phyloP scores from a whole-genome alignment of 345 rosid genomes.

The Pistacia vera region DNA sequence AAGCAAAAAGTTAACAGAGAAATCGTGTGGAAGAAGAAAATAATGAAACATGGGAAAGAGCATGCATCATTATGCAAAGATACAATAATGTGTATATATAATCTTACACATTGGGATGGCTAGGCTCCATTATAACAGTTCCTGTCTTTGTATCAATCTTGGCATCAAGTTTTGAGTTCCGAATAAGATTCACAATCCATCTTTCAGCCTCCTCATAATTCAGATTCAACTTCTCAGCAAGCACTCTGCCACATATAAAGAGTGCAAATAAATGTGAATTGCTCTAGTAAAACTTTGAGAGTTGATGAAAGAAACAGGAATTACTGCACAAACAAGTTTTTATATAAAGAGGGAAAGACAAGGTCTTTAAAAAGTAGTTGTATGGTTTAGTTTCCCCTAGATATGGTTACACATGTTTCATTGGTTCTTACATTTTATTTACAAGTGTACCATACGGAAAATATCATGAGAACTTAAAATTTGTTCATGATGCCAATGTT shows the following conservation, averaged over 20 bases:
- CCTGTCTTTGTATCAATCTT: slow-evolving; percentile 88
- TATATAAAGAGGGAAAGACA: background rate
- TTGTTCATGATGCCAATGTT: background rate
- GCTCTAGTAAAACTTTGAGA: background rate
- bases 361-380: background rate
- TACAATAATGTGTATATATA: background rate
- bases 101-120: slow-evolving; percentile 82
- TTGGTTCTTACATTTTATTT: background rate
- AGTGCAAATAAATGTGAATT: slow-evolving; percentile 7
- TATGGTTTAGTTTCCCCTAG: background rate
- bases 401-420: background rate
- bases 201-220: slow-evolving; percentile 94
- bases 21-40: background rate
- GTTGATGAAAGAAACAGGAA: background rate
- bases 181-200: slow-evolving; percentile 97
- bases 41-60: background rate
- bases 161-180: slow-evolving; percentile 93
- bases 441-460: background rate
- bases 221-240: slow-evolving; percentile 90
- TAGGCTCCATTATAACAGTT: slow-evolving; percentile 86
- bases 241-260: slow-evolving; percentile 51
- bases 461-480: background rate
- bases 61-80: background rate
- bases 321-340: background rate
- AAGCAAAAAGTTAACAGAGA: background rate